Evolutionary conservation across 805 yeast species (phyloP).

Genomic region (Cyberlindnera lachancei): DNA sequence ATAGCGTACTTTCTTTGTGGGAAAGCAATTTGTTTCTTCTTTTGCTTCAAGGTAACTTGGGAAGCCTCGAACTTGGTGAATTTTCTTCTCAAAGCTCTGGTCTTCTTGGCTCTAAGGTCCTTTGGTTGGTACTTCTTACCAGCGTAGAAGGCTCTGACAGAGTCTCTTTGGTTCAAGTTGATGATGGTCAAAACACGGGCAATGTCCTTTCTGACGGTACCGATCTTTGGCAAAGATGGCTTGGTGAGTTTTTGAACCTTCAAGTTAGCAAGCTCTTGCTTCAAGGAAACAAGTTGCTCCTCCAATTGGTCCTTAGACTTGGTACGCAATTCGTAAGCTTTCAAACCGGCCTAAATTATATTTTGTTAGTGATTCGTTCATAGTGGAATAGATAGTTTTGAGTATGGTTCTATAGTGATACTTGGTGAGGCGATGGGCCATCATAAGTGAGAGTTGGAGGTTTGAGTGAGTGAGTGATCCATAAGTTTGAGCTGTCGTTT

Average conservation of each 20-base stretch:
- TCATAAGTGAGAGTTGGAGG: no score
- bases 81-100: conserved; percentile 99
- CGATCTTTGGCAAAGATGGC: conserved; percentile 92
- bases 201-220: conserved; percentile 95
- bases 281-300: conserved; percentile 88
- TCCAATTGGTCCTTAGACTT: conserved; percentile 96
- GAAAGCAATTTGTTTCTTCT: conserved; percentile 90
- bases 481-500: no score
- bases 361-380: conserved; percentile 17
- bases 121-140: conserved; percentile 96
- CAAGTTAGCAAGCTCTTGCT: conserved; percentile 92
- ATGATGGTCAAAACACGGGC: conserved; percentile 97
- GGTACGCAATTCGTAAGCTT: conserved; percentile 94
- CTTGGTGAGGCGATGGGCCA: no score
- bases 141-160: conserved; percentile 89
- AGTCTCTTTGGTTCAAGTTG: conserved; percentile 93
- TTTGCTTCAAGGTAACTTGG: conserved; percentile 78
- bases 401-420: no score
- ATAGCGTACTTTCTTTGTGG: conserved; percentile 98
- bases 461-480: no score
- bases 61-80: conserved; percentile 82
- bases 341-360: conserved; percentile 77
- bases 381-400: neutral
- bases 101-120: conserved; percentile 98
- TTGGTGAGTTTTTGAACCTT: conserved; percentile 92